These are phyloP conservation scores for Astragalus membranaceus DNA, from an alignment of 306 rosid genomes.

Conservation along the genomic window DNA sequence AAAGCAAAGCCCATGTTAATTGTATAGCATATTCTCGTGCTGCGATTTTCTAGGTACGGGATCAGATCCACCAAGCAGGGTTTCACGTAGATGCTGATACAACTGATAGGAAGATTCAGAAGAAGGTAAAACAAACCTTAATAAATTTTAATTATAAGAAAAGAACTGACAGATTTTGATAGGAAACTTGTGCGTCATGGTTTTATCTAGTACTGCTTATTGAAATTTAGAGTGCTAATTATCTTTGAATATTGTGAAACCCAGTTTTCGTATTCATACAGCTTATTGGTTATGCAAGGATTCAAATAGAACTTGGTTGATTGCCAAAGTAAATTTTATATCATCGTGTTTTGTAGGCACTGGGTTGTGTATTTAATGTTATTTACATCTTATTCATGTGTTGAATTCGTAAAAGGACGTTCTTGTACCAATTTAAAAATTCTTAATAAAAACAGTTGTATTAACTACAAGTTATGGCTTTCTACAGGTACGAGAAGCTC, in stretches of 20 bases:
- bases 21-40: background rate
- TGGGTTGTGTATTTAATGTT: background rate
- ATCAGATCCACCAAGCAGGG: conserved; percentile 68
- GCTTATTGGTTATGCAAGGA: background rate
- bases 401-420: too few species aligned
- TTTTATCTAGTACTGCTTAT: conserved; percentile 1
- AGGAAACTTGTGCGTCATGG: background rate
- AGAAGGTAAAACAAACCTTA: conserved; percentile 46
- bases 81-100: conserved; percentile 74
- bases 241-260: background rate
- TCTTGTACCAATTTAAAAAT: too few species aligned
- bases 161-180: background rate
- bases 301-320: background rate
- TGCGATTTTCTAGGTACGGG: conserved; percentile 53
- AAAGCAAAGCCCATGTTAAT: background rate
- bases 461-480: conserved; percentile 17
- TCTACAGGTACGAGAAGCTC: conserved; percentile 87
- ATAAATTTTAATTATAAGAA: background rate
- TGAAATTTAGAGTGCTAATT: background rate
- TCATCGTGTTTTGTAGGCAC: background rate
- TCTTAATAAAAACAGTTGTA: background rate
- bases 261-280: background rate
- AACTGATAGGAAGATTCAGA: conserved; percentile 85
- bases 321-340: background rate
- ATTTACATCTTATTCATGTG: conserved; percentile 1